Conservation (phyloP, 371 early-diverging fungal genomes). For the Batrachochytrium dendrobatidis region DNA sequence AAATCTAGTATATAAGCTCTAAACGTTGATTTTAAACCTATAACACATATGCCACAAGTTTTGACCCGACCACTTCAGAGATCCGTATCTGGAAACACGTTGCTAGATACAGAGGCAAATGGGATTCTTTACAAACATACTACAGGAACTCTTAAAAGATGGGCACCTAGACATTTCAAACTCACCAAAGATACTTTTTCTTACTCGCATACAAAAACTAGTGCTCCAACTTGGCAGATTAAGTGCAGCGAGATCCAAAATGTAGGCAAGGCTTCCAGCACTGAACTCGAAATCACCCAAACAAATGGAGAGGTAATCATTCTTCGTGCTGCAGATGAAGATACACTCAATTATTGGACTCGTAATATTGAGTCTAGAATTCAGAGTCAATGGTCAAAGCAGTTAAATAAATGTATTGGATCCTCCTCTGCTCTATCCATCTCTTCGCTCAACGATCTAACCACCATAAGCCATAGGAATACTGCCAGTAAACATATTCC, state of each 20-base stretch:
- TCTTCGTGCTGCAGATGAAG: neutral
- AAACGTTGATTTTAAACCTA: too few species aligned
- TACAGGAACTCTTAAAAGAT: neutral
- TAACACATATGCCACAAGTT: too few species aligned
- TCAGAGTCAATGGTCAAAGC: neutral
- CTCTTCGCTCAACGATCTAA: too few species aligned
- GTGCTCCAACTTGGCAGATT: neutral
- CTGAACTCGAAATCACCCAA: neutral
- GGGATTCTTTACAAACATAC: constrained; percentile 3
- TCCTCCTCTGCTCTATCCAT: too few species aligned
- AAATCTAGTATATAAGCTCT: too few species aligned
- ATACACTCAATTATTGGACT: neutral
- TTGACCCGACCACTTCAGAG: too few species aligned
- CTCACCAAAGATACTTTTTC: neutral
- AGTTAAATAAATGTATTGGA: too few species aligned
- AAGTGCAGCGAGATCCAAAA: neutral
- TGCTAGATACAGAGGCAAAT: neutral
- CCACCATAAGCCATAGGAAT: too few species aligned
- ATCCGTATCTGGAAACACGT: too few species aligned
- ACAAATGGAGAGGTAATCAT: neutral
- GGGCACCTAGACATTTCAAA: neutral
- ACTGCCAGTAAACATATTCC: too few species aligned
- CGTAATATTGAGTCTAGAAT: neutral
- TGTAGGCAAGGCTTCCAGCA: neutral
- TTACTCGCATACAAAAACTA: neutral